phyloP scores from a whole-genome alignment of 2,329 filamentous ascomycete genomes.

The Apiospora hydei region DNA sequence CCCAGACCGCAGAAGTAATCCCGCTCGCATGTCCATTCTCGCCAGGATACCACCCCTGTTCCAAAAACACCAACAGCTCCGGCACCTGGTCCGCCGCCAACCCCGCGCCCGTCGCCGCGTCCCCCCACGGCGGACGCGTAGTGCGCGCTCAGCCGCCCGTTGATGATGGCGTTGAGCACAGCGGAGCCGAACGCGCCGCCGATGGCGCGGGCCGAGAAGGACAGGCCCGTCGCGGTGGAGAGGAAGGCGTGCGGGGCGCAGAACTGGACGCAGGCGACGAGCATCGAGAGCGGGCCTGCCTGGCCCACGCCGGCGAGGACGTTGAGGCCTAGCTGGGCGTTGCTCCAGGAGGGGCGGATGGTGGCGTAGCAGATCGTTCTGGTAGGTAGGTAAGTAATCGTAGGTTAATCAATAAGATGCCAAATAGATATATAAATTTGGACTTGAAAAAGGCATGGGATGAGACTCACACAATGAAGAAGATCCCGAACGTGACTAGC shows the following conservation, averaged over 20 bases:
- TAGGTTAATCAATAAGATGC: neutral
- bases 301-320: constrained; percentile 57
- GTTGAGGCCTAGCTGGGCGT: constrained; percentile 55
- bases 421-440: no score
- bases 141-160: constrained; percentile 50
- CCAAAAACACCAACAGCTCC: neutral
- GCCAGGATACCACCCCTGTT: neutral
- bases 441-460: neutral
- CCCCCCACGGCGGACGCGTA: constrained; percentile 48
- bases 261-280: constrained; percentile 59
- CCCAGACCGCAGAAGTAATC: constrained; percentile 46
- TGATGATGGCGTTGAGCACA: constrained; percentile 59
- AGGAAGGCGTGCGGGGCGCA: constrained; percentile 60
- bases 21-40: constrained; percentile 37
- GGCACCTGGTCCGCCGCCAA: constrained; percentile 40
- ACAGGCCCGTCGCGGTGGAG: constrained; percentile 60
- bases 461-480: constrained; percentile 52
- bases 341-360: constrained; percentile 52
- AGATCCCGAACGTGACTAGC: constrained; percentile 53
- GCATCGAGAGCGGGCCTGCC: constrained; percentile 55
- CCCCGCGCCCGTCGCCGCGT: constrained; percentile 52
- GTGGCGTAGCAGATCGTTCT: constrained; percentile 54
- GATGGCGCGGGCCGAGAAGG: constrained; percentile 60
- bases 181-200: constrained; percentile 61
- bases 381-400: neutral